Conservation (phyloP, 305 asterid genomes). For the Fraxinus baroniana region DNA sequence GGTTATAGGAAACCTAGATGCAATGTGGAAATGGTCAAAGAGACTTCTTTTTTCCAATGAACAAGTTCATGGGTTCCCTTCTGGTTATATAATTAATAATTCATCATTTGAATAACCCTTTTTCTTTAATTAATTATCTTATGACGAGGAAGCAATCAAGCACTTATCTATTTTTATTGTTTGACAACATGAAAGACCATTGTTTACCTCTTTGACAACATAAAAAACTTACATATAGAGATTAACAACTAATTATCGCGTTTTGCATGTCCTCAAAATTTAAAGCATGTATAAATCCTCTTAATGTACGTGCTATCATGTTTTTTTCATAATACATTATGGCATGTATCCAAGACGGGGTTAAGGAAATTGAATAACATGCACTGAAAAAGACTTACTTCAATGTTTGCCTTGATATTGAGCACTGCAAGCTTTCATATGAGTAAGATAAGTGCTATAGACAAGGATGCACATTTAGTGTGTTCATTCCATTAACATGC, state of each 20-base stretch:
- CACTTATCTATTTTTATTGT: background rate
- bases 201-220: background rate
- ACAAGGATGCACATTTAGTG: background rate
- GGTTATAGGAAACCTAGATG: conserved; percentile 1
- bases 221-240: background rate
- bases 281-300: background rate
- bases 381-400: background rate
- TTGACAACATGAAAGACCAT: background rate
- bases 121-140: conserved; percentile 1
- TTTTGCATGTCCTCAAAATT: background rate
- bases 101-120: background rate
- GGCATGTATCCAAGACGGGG: background rate
- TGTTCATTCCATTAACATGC: background rate
- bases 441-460: background rate
- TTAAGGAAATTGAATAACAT: conserved; percentile 7
- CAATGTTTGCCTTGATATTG: background rate
- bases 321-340: background rate
- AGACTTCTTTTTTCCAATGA: background rate
- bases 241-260: background rate
- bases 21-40: background rate
- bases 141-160: background rate
- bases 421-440: background rate
- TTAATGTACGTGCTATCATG: background rate
- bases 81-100: no score
- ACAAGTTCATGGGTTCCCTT: no score